These are phyloP conservation scores for Flaveria linearis DNA, from an alignment of 129 eudicot species.

Conservation along the genomic window DNA sequence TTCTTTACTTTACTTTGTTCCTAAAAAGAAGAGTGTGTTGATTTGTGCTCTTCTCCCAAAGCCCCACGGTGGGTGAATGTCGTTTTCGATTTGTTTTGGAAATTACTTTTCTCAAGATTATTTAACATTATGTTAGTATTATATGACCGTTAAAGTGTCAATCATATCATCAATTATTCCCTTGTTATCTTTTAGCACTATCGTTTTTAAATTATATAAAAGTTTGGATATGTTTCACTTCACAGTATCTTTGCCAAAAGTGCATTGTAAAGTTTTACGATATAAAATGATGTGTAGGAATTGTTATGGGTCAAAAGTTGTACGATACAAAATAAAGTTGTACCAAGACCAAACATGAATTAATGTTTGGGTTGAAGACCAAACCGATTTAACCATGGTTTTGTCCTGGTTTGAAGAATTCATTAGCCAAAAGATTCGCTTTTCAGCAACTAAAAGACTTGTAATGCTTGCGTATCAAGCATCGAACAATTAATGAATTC, in stretches of 20 bases:
- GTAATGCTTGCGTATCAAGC: not conserved
- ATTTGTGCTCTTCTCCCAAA: conserved; percentile 16
- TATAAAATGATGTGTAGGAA: not conserved
- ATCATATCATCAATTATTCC: conserved; percentile 25
- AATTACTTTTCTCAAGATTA: conserved; percentile 9
- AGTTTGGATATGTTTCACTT: no score
- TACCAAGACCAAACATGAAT: no score
- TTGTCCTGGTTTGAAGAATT: no score
- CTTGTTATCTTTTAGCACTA: not conserved
- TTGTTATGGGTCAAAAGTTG: not conserved
- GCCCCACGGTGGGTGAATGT: conserved; percentile 40
- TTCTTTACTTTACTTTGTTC: conserved; percentile 13
- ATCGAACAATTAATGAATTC: no score
- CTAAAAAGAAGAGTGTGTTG: conserved; percentile 31
- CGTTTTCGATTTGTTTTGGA: conserved; percentile 20
- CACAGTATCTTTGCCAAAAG: no score
- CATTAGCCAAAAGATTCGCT: no score
- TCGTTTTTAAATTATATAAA: no score
- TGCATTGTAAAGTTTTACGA: not conserved
- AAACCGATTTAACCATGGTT: no score
- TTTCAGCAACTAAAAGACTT: not conserved
- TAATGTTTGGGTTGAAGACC: no score
- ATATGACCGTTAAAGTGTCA: conserved; percentile 34
- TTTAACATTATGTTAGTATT: conserved; percentile 14
- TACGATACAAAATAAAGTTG: no score